A percentile compares a stretch with the other conserved stretches of the same genome.
phyloP scores from a whole-genome alignment of 495 filamentous ascomycete genomes.

The Sordaria brevicollis region DNA sequence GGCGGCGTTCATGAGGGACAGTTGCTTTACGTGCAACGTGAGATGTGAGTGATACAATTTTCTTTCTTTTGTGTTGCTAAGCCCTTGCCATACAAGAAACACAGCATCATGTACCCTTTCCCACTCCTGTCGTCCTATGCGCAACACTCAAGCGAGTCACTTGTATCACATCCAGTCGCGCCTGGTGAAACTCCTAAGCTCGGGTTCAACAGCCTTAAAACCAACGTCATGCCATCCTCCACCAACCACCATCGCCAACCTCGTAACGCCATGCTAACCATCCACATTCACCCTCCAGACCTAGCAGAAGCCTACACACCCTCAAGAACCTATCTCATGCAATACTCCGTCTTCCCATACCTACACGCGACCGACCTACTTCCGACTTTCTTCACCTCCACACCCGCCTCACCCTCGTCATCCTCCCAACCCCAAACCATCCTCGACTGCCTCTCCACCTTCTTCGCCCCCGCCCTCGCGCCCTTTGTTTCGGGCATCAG shows the following conservation, averaged over 20 bases:
- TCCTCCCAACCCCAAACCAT: not conserved
- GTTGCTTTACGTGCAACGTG: constrained; percentile 30
- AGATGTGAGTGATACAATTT: constrained; percentile 13
- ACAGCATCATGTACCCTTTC: not conserved
- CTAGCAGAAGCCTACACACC: not conserved
- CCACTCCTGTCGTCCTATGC: not conserved
- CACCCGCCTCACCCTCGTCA: constrained; percentile 19
- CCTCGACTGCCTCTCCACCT: constrained; percentile 19
- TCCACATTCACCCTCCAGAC: not conserved
- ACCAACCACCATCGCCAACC: constrained; percentile 11
- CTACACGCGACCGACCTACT: constrained; percentile 23
- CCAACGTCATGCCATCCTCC: not conserved
- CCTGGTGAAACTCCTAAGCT: not conserved
- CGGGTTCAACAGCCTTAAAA: not conserved
- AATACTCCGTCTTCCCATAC: constrained; percentile 28
- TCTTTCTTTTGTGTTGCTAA: not conserved
- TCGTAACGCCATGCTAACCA: constrained; percentile 9
- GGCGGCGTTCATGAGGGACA: constrained; percentile 24
- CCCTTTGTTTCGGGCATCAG: constrained; percentile 24
- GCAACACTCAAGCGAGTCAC: not conserved
- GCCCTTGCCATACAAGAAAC: not conserved
- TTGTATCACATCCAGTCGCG: not conserved
- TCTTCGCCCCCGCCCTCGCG: constrained; percentile 24
- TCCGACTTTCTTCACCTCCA: constrained; percentile 24
- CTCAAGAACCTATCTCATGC: constrained; percentile 7